phyloP scores from a whole-genome alignment of 2,329 filamentous ascomycete genomes.

The Boeremia lycopersici region DNA sequence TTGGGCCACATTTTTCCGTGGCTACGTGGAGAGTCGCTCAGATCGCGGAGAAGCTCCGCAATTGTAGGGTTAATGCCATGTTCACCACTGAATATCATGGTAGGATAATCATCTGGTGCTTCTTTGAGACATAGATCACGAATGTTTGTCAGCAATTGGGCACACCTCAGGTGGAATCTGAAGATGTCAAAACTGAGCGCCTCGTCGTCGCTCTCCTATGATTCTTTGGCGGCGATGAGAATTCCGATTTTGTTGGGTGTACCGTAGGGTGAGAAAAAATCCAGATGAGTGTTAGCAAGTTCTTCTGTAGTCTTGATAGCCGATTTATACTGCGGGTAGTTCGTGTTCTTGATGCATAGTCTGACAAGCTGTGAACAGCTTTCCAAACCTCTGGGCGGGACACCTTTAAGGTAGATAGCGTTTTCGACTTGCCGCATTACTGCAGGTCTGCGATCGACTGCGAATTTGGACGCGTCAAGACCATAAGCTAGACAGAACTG shows the following conservation, averaged over 20 bases:
- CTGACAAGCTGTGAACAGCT: neutral
- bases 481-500: slow-evolving; percentile 9
- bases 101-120: slow-evolving; percentile 17
- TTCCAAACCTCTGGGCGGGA: neutral
- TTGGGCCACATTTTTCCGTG: slow-evolving; percentile 4
- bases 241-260: neutral
- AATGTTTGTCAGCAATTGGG: slow-evolving; percentile 7
- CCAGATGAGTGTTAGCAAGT: neutral
- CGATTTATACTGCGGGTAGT: no score
- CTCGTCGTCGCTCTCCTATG: slow-evolving; percentile 14
- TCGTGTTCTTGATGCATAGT: neutral
- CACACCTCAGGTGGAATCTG: slow-evolving; percentile 4
- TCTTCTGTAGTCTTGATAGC: neutral
- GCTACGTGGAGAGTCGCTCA: neutral
- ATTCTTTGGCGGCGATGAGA: slow-evolving; percentile 11
- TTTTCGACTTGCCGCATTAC: neutral
- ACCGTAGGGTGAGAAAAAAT: neutral
- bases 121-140: slow-evolving; percentile 8
- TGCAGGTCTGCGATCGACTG: neutral
- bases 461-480: slow-evolving; percentile 1
- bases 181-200: slow-evolving; percentile 13
- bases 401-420: neutral
- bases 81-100: neutral
- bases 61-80: slow-evolving; percentile 1
- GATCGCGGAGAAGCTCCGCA: slow-evolving; percentile 10